Base-by-base conservation (phyloP, 768 basidiomycete genomes). In the Tylopilus plumbeoviolaceoides region DNA sequence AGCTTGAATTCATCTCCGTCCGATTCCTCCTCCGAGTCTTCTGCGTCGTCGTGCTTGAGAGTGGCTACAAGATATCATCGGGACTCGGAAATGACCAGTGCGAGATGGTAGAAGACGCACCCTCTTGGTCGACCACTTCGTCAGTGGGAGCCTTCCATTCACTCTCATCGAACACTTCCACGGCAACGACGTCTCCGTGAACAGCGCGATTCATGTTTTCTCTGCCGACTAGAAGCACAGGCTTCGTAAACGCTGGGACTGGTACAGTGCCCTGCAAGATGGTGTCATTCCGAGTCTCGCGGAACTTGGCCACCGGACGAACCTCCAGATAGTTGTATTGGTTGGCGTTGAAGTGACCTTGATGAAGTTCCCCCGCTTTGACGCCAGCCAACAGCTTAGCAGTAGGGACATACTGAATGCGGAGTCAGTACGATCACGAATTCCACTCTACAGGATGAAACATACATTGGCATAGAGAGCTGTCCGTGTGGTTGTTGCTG, bases 201-300 rank as follows among this genome's bases (percentile, higher is more conserved):
- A 98, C 90, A 0, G 94, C 86, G 17, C 97, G 84, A 66, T 99
- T 99, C 89, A 98, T 97, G 56, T 92, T 85, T 69, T 94, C 87
- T 27, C 94, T 78, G 0, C 95, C 95, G 28, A 91, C 78, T 5
- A 99, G 75, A 2, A 98, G 77, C 9, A 98, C 77, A 0, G 91
- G 85, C 64, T 89, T 92, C 28, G 75, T 72, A 60, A 89, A 88
- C 0, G 78, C 79, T 1, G 85, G 82, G 0, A 89, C 85, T 4
- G 82, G 76, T 17, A 97, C 93, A 44, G 78, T 89, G 7, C 94
- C 95, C 88, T 92, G 59, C 1, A 25, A 25, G 8, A 41, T n/a
- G 12, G 23, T 36, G 42, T 54, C 17, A 55, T 41, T 15, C 15
- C 17, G 25, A 38, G 46, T 25, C n/a, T 18, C 27, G n/a, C 39